A percentile compares a stretch with the other conserved stretches of the same genome.
Conservation (phyloP, 2,329 filamentous ascomycete genomes). For the Phyllachora maydis region DNA sequence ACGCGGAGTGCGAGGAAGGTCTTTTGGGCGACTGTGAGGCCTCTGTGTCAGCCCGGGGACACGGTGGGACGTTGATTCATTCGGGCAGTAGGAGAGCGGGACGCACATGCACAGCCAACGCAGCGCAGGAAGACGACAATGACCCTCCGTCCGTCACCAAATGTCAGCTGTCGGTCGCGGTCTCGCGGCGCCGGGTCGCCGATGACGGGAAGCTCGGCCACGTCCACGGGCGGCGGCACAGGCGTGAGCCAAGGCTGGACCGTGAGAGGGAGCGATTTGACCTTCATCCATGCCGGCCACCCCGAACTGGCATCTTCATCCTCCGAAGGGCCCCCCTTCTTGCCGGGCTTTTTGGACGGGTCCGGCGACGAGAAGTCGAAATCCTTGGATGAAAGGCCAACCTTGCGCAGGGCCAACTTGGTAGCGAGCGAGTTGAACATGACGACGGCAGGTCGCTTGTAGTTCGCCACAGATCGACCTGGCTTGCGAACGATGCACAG, state of each 20-base stretch:
- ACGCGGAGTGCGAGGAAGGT: constrained; percentile 33
- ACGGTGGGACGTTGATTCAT: too few relatives aligned
- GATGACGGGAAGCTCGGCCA: constrained; percentile 21
- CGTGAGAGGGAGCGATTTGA: constrained; percentile 26
- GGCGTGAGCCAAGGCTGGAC: constrained; percentile 32
- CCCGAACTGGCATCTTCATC: constrained; percentile 6
- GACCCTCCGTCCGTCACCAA: constrained; percentile 20
- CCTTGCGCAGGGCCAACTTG: constrained; percentile 36
- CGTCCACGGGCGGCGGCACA: constrained; percentile 24
- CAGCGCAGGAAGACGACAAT: constrained; percentile 31
- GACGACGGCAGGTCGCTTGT: too few relatives aligned
- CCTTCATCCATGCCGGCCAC: constrained; percentile 26
- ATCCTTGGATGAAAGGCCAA: constrained; percentile 28
- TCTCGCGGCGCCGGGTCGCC: constrained; percentile 27
- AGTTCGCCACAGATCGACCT: too few relatives aligned
- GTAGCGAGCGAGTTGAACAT: constrained; percentile 36
- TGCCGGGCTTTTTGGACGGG: constrained; percentile 8
- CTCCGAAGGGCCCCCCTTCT: constrained; percentile 10
- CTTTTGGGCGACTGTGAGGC: constrained; percentile 27
- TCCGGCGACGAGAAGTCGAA: constrained; percentile 19
- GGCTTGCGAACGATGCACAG: too few relatives aligned
- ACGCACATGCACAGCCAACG: constrained; percentile 33
- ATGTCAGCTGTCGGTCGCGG: constrained; percentile 18
- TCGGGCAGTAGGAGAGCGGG: constrained; percentile 2
- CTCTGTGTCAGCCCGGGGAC: too few relatives aligned